Evolutionary conservation across 2,329 filamentous ascomycete genomes (phyloP), one percentile per base, ranked within the genome.

Genomic region (Diaporthe nobilis): DNA sequence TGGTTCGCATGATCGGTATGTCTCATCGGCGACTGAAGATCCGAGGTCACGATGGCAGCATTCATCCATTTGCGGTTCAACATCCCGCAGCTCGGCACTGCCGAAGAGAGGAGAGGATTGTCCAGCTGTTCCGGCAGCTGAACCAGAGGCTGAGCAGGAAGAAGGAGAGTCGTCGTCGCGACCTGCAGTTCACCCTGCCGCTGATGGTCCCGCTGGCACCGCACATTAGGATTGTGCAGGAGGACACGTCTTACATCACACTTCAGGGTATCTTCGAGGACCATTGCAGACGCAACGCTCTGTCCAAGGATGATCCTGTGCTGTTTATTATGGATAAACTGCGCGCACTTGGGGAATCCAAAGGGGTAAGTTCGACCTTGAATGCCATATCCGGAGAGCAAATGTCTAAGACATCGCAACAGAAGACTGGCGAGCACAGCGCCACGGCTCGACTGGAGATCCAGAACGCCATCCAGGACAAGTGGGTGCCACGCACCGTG

Each of bases 51-150:
- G 97, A 99, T 85, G 97, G 97, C 79, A 98, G 96, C 82, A 88
- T 98, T n/a, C 97, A 99, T 87, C 91, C 95, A 10, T 99, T 98
- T 85, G 96, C 96, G 4, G 95, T 99, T 49, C 97, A 99, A 82
- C 96, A 98, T 83, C 97, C 97, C 5, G 96, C 97, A 2, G 95
- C 96, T 4, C 89, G 97, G 74, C 96, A 98, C 83, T 98, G 96
- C 81, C 92, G 97, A 76, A 92, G 97, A 73, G 97, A 99, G 83
- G 97, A 99, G 85, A 91, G 97, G 39, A 98, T 98, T 74, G 85
- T 98, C 78, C 97, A 99, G 84, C 90, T 99, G 17, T 99, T 99
- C 92, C 91, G 97, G 60, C 97, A 98, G 80, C 96, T 99, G 86
- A 99, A 99, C 85, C 95, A 96, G 81, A 94, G 95, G 4, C 87